Conservation (phyloP, 371 early-diverging fungal species). For the Mucor racemosus region DNA sequence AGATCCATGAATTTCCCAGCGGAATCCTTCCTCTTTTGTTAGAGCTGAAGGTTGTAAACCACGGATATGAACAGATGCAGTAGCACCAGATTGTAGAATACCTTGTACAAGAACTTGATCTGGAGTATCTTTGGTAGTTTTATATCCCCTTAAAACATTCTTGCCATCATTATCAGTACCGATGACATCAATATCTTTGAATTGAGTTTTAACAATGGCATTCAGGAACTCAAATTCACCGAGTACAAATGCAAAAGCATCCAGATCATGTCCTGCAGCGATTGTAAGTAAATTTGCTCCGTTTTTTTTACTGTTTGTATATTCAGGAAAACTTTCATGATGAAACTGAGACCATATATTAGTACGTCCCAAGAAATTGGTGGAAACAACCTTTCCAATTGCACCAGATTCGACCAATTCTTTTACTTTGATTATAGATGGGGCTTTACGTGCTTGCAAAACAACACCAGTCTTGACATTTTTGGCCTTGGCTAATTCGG, state of each 20-base stretch:
- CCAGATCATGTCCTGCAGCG: background rate
- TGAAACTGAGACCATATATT: background rate
- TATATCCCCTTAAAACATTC: background rate
- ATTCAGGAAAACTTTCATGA: background rate
- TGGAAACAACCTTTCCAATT: constrained; percentile 2
- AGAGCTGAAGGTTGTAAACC: background rate
- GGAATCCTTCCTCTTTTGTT: background rate
- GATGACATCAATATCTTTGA: background rate
- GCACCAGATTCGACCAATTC: constrained; percentile 14
- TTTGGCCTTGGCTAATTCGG: background rate
- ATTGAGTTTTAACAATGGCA: background rate
- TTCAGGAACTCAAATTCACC: constrained; percentile 9
- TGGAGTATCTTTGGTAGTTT: background rate
- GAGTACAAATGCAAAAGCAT: constrained; percentile 7
- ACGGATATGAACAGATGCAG: constrained; percentile 1
- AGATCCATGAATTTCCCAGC: background rate
- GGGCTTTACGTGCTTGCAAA: constrained; percentile 12
- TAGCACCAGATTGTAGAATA: constrained; percentile 3
- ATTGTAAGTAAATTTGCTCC: background rate
- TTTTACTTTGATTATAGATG: constrained; percentile 8
- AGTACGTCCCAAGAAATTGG: background rate
- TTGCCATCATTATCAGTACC: background rate
- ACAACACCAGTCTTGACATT: constrained; percentile 8
- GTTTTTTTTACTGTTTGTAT: background rate
- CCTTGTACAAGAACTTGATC: constrained; percentile 11